Percentiles rank a stretch among this genome's conserved stretches.
Conservation (phyloP, 768 basidiomycete genomes). For the Mycena chlorophos region DNA sequence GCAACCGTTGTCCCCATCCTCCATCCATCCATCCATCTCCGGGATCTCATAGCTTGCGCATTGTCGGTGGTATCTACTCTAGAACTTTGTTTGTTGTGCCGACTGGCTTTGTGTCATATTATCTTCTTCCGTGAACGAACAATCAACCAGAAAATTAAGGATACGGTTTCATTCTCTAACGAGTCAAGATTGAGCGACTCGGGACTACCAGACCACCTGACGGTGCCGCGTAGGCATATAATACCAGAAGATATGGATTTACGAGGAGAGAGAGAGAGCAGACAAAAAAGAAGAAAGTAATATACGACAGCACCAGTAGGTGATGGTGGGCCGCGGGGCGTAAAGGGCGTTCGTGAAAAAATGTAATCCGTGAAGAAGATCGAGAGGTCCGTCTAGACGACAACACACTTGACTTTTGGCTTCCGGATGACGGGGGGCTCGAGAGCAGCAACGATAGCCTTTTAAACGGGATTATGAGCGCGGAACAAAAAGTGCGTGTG, state of each 20-base stretch:
- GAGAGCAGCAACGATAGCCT: constrained; percentile 98
- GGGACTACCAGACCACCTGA: background rate
- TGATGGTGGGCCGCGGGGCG: constrained; percentile 48
- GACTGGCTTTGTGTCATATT: too few species aligned
- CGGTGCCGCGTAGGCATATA: background rate
- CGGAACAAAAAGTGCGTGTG: background rate
- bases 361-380: constrained; percentile 23
- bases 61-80: background rate
- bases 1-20: background rate
- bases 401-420: constrained; percentile 69
- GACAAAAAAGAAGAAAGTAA: constrained; percentile 31
- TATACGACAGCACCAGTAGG: constrained; percentile 35
- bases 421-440: constrained; percentile 93
- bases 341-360: constrained; percentile 38
- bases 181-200: background rate
- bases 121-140: too few species aligned
- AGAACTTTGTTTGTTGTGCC: too few species aligned
- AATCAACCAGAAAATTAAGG: too few species aligned
- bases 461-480: constrained; percentile 15
- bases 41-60: background rate
- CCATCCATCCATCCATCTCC: background rate
- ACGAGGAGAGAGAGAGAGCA: constrained; percentile 36
- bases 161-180: background rate
- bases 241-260: constrained; percentile 38
- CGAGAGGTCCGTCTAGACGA: constrained; percentile 52